Base-by-base conservation (phyloP, 441 rosid genomes). In the Arabidopsis lyrata region DNA sequence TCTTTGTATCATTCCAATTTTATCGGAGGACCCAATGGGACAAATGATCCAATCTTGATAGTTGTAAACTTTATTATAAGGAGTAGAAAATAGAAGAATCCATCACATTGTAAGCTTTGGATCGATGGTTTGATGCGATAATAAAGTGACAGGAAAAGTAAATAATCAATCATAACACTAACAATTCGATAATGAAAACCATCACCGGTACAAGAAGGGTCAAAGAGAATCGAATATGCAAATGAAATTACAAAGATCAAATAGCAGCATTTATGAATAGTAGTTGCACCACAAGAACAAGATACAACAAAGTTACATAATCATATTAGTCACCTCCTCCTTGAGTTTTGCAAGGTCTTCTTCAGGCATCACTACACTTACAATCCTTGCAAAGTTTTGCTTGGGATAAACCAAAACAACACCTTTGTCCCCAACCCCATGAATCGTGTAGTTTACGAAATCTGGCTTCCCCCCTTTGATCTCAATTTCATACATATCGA, bases 371-470 rank as follows among this genome's bases (percentile, higher is more conserved):
- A 69, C 79, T 27, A 80, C 60, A 0, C 82, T 83, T 55, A 86
- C 77, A 1, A n/a, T 72, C 75, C 76, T 82, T 41, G 77, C 87
- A 16, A 13, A 13, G 8, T 79, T 54, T 34, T 54, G 76, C 36
- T 65, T 74, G 4, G 83, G 81, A 15, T 73, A 82, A 34, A 86
- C 69, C 78, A 89, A 4, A 13, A 85, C 86, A 24, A 70, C 76
- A 32, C 95, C 97, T 60, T 83, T 86, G 7, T 84, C 87, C 1
- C 91, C 93, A 11, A 81, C 84, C 10, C 91, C 90, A 18, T 80
- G 39, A n/a, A 89, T 76, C 2, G 69, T 50, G 36, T 85, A 91
- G 63, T 80, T 83, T 8, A 83, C 89, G 6, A 41, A 81, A 16
- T 75, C 63, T 0, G 92, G 84, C 66, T 72, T 81, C 49, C 73